Evolutionary conservation across 1,284 basidiomycete species (phyloP).

Genomic region (Cryptococcus neoformans): DNA sequence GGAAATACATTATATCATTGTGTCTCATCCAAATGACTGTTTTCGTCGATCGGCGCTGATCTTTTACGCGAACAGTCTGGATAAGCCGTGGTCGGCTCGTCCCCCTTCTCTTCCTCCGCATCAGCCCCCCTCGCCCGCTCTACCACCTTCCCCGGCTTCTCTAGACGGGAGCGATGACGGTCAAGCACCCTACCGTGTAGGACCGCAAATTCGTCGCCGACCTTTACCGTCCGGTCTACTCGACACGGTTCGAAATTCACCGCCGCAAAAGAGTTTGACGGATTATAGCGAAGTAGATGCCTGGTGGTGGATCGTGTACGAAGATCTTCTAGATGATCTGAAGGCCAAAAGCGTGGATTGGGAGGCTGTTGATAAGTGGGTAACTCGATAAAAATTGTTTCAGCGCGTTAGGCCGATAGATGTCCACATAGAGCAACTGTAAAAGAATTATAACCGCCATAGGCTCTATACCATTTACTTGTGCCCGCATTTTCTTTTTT

Average conservation of each 20-base stretch:
- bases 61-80: constrained; percentile 27
- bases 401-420: no score
- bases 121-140: constrained; percentile 2
- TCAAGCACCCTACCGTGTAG: background rate
- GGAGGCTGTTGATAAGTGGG: constrained; percentile 34
- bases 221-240: constrained; percentile 28
- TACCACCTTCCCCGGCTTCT: constrained; percentile 5
- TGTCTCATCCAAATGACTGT: background rate
- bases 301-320: constrained; percentile 51
- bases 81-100: constrained; percentile 45
- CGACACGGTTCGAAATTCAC: constrained; percentile 22
- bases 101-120: constrained; percentile 12
- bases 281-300: constrained; percentile 40
- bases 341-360: constrained; percentile 29
- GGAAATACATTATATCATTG: background rate
- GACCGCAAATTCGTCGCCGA: background rate
- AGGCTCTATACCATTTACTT: no score
- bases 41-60: background rate
- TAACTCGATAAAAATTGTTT: constrained; percentile 12
- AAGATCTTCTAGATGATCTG: constrained; percentile 38
- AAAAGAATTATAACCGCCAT: no score
- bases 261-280: constrained; percentile 33
- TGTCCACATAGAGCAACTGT: no score
- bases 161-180: background rate
- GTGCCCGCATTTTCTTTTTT: no score